phyloP scores from a whole-genome alignment of 129 eudicot genomes.

The Apium graveolens region DNA sequence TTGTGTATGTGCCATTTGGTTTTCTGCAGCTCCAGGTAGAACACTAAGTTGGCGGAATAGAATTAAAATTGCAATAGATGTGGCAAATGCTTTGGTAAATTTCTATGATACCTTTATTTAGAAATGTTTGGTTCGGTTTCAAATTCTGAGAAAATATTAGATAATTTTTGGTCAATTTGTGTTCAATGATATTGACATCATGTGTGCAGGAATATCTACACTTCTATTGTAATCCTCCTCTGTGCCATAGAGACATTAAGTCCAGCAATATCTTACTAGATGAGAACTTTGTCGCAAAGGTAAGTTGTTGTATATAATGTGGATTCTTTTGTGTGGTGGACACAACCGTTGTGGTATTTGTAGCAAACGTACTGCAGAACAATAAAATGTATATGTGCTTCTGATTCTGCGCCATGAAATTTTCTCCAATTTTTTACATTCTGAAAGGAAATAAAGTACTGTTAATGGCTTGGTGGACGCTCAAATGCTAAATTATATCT shows the following conservation, averaged over 20 bases:
- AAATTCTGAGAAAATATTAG: neutral
- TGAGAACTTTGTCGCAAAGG: constrained; percentile 77
- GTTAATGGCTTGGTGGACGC: neutral
- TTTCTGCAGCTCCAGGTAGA: constrained; percentile 55
- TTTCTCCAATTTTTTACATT: neutral
- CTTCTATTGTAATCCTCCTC: constrained; percentile 88
- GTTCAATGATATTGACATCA: constrained; percentile 3
- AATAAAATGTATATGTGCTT: neutral
- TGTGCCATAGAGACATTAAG: constrained; percentile 96
- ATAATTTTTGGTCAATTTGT: neutral
- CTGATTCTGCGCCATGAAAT: neutral
- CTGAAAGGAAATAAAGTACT: neutral
- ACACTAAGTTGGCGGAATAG: constrained; percentile 78
- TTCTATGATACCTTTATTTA: neutral
- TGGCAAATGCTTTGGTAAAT: constrained; percentile 95
- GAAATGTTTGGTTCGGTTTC: constrained; percentile 3
- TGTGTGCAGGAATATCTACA: constrained; percentile 89
- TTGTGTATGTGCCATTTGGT: constrained; percentile 10
- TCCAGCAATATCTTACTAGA: constrained; percentile 93
- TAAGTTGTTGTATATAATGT: constrained; percentile 12
- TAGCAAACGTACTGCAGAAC: neutral
- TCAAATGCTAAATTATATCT: neutral
- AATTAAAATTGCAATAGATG: constrained; percentile 92
- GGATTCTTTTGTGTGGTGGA: neutral
- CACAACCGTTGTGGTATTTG: neutral